Conservation (phyloP, 768 basidiomycete genomes). For the Cystoderma amianthinum region DNA sequence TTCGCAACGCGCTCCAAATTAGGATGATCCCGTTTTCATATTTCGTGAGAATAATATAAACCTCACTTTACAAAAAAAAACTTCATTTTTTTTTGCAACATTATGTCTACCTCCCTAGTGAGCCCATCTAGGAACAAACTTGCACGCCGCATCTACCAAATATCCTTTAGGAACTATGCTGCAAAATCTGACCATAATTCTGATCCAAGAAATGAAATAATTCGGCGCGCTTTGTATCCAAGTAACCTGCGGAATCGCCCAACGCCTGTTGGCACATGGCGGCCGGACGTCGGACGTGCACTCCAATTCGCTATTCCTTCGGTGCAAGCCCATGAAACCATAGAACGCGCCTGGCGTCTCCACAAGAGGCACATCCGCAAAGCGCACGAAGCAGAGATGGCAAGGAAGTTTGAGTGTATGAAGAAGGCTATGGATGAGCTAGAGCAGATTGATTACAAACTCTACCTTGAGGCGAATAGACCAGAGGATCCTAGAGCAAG, state of each 20-base stretch:
- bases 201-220: conserved; percentile 64
- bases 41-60: too few species aligned
- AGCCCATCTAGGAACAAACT: conserved; percentile 21
- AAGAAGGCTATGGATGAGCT: conserved; percentile 80
- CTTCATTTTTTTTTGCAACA: too few species aligned
- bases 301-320: conserved; percentile 84
- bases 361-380: conserved; percentile 72
- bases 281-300: conserved; percentile 70
- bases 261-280: conserved; percentile 79
- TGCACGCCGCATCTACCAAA: conserved; percentile 22
- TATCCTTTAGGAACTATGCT: conserved; percentile 28
- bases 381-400: conserved; percentile 58
- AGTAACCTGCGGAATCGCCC: conserved; percentile 62
- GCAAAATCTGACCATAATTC: conserved; percentile 30
- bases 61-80: too few species aligned
- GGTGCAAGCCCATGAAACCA: conserved; percentile 85
- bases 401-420: conserved; percentile 80
- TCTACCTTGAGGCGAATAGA: conserved; percentile 69
- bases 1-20: too few species aligned
- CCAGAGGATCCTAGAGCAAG: conserved; percentile 68
- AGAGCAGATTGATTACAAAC: conserved; percentile 43
- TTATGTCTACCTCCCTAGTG: conserved; percentile 35
- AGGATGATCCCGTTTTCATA: too few species aligned
- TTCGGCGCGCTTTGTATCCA: conserved; percentile 80
- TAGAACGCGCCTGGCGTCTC: conserved; percentile 85